Evolutionary conservation across 495 filamentous ascomycete genomes (phyloP), one percentile per base, ranked within the genome.

Genomic region (Aeminium ludgeri): DNA sequence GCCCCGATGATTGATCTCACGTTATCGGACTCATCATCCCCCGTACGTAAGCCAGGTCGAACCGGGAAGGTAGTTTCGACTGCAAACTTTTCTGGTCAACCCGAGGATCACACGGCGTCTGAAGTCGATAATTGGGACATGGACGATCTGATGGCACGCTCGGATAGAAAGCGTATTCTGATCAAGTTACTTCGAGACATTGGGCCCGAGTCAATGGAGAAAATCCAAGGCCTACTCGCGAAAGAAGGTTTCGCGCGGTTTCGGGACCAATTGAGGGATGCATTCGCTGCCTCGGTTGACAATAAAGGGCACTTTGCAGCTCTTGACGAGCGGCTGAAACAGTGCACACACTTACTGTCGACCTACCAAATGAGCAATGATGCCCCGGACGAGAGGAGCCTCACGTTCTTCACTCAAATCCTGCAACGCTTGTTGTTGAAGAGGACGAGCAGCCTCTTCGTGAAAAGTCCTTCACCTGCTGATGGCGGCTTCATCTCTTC

Each of bases 171-270:
- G 16, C 37, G 53, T 20, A 41, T 55, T 4, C 36, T 61, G 6
- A 50, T 58, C 43, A 61, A 61, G 34, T 1, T 56, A 3, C 20
- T 61, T 0, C 36, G 30, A 4, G 36, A 53, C 6, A 19, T 17
- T 7, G 40, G 45, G 10, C 29, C 40, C 3, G 36, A 43, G 20
- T 7, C 13, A 29, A n/a, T n/a, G 34, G 4, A 6, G 18, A 3
- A 37, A 4, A 25, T 13, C 12, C n/a, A 37, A n/a, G 3, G 23
- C 23, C 23, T 25, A 25, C 23, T 4, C 8, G 23, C 3, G 3
- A 4, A 8, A 25, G 8, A 25, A 25, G 23, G 8, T 4, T 3
- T 8, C 23, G 23, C 23, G 4, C 23, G 4, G 8, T 4, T 25
- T 25, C 23, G 23, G 23, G 23, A 25, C 3, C 8, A 4, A 4